phyloP scores from a whole-genome alignment of 2,329 filamentous ascomycete genomes.

The Curvularia sp. region DNA sequence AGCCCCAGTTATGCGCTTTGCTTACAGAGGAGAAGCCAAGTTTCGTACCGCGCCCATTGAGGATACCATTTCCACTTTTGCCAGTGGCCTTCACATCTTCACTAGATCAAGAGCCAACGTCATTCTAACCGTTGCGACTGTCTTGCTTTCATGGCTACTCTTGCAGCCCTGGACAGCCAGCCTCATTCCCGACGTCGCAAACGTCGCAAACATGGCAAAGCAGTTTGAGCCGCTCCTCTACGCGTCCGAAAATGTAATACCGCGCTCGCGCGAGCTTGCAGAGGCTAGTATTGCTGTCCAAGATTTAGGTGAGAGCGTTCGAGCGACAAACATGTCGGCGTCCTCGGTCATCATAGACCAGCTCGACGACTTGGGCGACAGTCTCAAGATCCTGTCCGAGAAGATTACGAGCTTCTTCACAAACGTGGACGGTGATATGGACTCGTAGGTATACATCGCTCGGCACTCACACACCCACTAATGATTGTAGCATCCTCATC shows the following conservation, averaged over 20 bases:
- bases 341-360: slow-evolving; percentile 84
- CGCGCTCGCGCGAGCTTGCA: slow-evolving; percentile 85
- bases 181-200: slow-evolving; percentile 84
- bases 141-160: slow-evolving; percentile 69
- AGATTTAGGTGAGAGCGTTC: slow-evolving; percentile 90
- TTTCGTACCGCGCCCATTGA: slow-evolving; percentile 87
- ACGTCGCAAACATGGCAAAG: slow-evolving; percentile 86
- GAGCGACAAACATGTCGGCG: slow-evolving; percentile 88
- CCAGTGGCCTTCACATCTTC: slow-evolving; percentile 64
- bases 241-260: slow-evolving; percentile 87
- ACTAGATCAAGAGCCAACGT: slow-evolving; percentile 75
- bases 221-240: slow-evolving; percentile 95
- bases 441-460: slow-evolving; percentile 64
- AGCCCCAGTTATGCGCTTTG: slow-evolving; percentile 80
- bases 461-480: slow-evolving; percentile 14
- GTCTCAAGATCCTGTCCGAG: slow-evolving; percentile 80
- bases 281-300: slow-evolving; percentile 92
- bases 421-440: slow-evolving; percentile 90
- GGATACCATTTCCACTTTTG: slow-evolving; percentile 69
- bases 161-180: slow-evolving; percentile 70
- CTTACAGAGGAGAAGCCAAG: slow-evolving; percentile 84
- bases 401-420: slow-evolving; percentile 93
- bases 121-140: slow-evolving; percentile 66
- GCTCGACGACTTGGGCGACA: slow-evolving; percentile 85
- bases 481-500: slow-evolving; percentile 72